phyloP scores from a whole-genome alignment of 1,284 basidiomycete genomes.

The Sporisorium iseilematis-ciliati region DNA sequence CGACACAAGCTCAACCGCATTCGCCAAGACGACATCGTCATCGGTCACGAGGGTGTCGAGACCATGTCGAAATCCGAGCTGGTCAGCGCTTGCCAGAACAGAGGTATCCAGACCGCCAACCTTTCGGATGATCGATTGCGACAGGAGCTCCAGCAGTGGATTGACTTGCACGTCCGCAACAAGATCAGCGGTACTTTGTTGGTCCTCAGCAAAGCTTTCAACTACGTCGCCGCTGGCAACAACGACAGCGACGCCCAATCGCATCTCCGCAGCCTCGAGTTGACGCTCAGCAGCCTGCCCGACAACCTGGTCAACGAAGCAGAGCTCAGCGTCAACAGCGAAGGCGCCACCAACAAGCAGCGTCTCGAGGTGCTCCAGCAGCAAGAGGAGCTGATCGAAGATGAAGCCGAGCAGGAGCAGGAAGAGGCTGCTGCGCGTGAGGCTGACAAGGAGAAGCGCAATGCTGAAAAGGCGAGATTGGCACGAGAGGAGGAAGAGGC shows the following conservation, averaged over 20 bases:
- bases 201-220: constrained; percentile 91
- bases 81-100: constrained; percentile 90
- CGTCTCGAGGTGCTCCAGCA: constrained; percentile 97
- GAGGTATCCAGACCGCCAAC: constrained; percentile 89
- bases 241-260: constrained; percentile 69
- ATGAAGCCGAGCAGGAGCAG: constrained; percentile 94
- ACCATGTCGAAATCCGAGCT: constrained; percentile 90
- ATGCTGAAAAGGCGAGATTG: constrained; percentile 70
- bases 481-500: constrained; percentile 63
- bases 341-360: constrained; percentile 95
- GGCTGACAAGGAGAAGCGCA: constrained; percentile 82
- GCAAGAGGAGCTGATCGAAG: constrained; percentile 98
- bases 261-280: constrained; percentile 82
- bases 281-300: constrained; percentile 90
- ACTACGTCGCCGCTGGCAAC: constrained; percentile 74
- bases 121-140: constrained; percentile 75
- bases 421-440: constrained; percentile 92
- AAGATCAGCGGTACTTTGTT: constrained; percentile 92
- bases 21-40: constrained; percentile 89
- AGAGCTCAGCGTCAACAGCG: constrained; percentile 92
- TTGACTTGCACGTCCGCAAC: constrained; percentile 85
- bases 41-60: constrained; percentile 88
- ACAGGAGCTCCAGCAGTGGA: constrained; percentile 93
- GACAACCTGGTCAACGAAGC: constrained; percentile 97
- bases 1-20: constrained; percentile 85